A percentile compares a stretch with the other conserved stretches of the same genome.
Conservation (phyloP, 2,329 filamentous ascomycete species). For the Cordyceps fumosorosea region DNA sequence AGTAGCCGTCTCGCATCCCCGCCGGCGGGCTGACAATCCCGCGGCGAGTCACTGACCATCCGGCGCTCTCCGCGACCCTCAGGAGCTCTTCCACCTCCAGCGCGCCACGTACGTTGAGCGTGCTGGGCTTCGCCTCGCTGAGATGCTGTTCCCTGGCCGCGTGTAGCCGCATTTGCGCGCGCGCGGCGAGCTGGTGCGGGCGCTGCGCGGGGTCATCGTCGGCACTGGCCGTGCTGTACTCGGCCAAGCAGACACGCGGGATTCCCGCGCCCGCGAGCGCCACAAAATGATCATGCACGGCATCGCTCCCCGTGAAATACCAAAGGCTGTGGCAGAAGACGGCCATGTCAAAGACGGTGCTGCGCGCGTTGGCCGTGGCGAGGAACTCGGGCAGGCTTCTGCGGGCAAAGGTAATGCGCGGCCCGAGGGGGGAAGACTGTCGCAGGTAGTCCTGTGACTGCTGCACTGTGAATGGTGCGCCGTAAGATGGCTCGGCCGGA, state of each 20-base stretch:
- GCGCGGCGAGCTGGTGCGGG: not conserved
- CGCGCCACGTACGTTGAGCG: not conserved
- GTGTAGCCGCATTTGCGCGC: not conserved
- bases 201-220: not conserved
- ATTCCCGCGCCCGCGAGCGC: not conserved
- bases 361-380: not conserved
- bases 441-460: not conserved
- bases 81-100: not conserved
- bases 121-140: not conserved
- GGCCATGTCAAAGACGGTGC: not conserved
- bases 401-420: not conserved
- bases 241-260: not conserved
- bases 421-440: not conserved
- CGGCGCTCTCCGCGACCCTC: not conserved
- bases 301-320: not conserved
- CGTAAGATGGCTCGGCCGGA: not conserved
- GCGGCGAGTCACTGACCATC: not conserved
- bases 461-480: not conserved
- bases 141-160: not conserved
- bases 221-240: not conserved
- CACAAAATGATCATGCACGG: not conserved
- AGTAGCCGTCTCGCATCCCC: not conserved
- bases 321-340: not conserved
- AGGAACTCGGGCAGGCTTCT: not conserved
- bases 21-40: not conserved